A percentile compares a stretch with the other conserved stretches of the same genome.
Evolutionary conservation across 2,329 filamentous ascomycete genomes (phyloP).

Genomic region (Colletotrichum simmondsii): DNA sequence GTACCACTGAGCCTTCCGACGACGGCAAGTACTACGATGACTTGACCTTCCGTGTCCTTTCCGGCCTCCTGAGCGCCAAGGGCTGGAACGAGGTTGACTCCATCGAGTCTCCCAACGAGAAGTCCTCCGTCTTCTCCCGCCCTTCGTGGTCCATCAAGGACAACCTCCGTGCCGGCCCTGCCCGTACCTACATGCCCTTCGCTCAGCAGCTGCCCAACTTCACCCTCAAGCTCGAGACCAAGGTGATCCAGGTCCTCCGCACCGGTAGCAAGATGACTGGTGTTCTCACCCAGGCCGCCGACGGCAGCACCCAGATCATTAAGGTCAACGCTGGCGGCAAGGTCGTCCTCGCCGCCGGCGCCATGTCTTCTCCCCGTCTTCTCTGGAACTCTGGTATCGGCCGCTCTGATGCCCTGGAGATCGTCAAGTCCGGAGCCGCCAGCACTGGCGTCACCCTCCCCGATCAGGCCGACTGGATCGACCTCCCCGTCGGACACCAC

Average conservation of each 20-base stretch:
- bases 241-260: conserved; percentile 38
- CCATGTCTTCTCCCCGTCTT: conserved; percentile 36
- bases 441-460: conserved; percentile 58
- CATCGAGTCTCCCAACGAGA: conserved; percentile 46
- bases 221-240: conserved; percentile 38
- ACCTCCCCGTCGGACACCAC: conserved; percentile 68
- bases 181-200: conserved; percentile 37
- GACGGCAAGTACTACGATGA: conserved; percentile 38
- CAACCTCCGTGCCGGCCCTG: conserved; percentile 34
- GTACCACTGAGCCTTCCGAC: conserved; percentile 39
- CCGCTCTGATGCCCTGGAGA: conserved; percentile 35
- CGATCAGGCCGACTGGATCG: conserved; percentile 62
- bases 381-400: conserved; percentile 38
- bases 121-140: conserved; percentile 25
- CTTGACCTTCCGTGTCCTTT: conserved; percentile 11
- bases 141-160: conserved; percentile 31
- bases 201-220: conserved; percentile 38
- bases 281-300: conserved; percentile 35
- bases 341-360: conserved; percentile 38
- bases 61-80: conserved; percentile 22
- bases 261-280: conserved; percentile 37
- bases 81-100: conserved; percentile 45
- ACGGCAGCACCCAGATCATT: conserved; percentile 36
- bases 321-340: conserved; percentile 37
- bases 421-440: conserved; percentile 34